Evolutionary conservation across 495 filamentous ascomycete genomes (phyloP).

Genomic region (Thermochaetoides thermophila): DNA sequence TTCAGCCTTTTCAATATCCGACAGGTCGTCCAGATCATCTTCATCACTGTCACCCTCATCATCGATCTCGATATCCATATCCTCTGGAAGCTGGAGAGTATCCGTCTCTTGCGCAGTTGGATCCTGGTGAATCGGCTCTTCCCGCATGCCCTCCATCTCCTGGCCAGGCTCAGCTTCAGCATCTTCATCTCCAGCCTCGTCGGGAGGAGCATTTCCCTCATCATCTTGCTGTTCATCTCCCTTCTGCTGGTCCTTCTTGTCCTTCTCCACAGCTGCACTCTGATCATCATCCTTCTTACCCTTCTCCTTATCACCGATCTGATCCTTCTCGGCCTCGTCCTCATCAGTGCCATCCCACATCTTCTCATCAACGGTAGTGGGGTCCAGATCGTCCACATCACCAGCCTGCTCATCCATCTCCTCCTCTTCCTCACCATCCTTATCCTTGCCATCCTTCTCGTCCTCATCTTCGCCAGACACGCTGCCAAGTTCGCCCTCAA

Average conservation of each 20-base stretch:
- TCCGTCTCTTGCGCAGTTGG: conserved; percentile 50
- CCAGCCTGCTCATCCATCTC: conserved; percentile 79
- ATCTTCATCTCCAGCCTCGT: conserved; percentile 42
- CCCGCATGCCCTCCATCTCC: conserved; percentile 62
- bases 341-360: conserved; percentile 83
- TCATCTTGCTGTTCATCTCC: conserved; percentile 50
- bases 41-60: conserved; percentile 32
- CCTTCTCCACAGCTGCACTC: conserved; percentile 42
- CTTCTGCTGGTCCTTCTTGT: conserved; percentile 41
- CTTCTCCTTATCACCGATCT: conserved; percentile 55
- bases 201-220: conserved; percentile 40
- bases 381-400: conserved; percentile 76
- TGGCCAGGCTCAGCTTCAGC: conserved; percentile 51
- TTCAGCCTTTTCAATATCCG: conserved; percentile 26
- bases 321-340: conserved; percentile 65
- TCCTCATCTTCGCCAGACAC: conserved; percentile 41
- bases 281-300: conserved; percentile 50
- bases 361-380: conserved; percentile 86
- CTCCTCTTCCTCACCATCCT: conserved; percentile 37
- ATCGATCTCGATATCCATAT: conserved; percentile 52
- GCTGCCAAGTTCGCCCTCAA: conserved; percentile 68
- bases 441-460: conserved; percentile 36
- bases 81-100: conserved; percentile 48
- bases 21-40: conserved; percentile 42
- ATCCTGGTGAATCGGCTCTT: conserved; percentile 46